Base-by-base conservation (phyloP, 768 basidiomycete genomes). In the Hydnomerulius pinastri region DNA sequence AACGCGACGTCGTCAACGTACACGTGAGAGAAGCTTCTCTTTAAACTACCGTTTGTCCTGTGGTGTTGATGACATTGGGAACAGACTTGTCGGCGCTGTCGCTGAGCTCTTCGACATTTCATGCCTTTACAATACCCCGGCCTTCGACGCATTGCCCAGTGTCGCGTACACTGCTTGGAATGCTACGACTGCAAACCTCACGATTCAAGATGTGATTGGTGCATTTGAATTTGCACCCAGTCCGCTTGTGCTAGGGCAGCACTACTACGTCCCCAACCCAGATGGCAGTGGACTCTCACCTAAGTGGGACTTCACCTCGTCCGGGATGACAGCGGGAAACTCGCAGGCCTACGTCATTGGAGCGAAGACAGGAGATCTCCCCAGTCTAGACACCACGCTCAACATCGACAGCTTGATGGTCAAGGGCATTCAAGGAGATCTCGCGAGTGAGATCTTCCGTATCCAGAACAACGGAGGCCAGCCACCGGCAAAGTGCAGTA, bases 361-460 rank as follows among this genome's bases (percentile, higher is more conserved):
- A 9, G 71, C 73, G 12, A 78, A 73, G 57, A 61, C 63, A 17
- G 75, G 65, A 0, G 67, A 70, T 46, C 44, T 82, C 6, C 57
- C 73, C 4, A 71, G 79, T 1, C 77, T 79, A 4, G 69, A 67
- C 4, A 68, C 73, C 17, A 38, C 61, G 1, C 45, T 62, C 28
- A 76, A 85, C 56, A 71, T 87, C 21, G 79, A 83, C 51, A 85
- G 81, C 79, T 67, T 86, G 4, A 65, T 74, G 55, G 60, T 88
- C 18, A 71, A 66, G n/a, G 61, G 55, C 21, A 67, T 80, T 4
- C 42, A 72, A 23, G 86, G 84, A 1, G 58, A 65, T 2, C 65
- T 85, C 29, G 83, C 83, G 0, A 72, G 65, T 27, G 58, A 70
- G 48, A 66, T 85, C 3, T 85, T 77, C 66, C 71, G 85, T 36